Evolutionary conservation across 2,329 filamentous ascomycete genomes (phyloP).

Genomic region (Alternaria infectoria): DNA sequence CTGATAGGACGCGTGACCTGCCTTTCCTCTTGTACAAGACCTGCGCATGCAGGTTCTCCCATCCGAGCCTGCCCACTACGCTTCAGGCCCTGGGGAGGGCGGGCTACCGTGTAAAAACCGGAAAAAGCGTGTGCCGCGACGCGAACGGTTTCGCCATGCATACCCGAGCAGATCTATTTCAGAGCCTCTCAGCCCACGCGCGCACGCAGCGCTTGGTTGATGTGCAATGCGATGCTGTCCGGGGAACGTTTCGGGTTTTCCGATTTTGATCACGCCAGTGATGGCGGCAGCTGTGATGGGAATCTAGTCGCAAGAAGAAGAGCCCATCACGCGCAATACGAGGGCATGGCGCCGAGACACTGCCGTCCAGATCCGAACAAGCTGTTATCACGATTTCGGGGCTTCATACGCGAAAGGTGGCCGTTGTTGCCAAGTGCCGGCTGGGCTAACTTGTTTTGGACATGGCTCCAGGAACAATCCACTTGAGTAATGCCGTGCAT

Average conservation of each 20-base stretch:
- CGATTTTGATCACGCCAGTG: neutral
- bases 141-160: neutral
- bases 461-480: neutral
- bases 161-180: neutral
- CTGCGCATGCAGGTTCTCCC: neutral
- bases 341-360: neutral
- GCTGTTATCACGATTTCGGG: neutral
- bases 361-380: neutral
- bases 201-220: neutral
- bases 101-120: neutral
- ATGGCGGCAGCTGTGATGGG: neutral
- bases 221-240: neutral
- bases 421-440: neutral
- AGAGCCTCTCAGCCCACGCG: neutral
- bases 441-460: neutral
- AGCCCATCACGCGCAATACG: neutral
- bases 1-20: neutral
- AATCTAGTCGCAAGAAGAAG: neutral
- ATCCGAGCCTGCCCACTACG: neutral
- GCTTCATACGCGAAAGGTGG: neutral
- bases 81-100: neutral
- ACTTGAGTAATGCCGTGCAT: conserved; percentile 3
- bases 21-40: neutral
- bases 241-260: neutral
- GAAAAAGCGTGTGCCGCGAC: neutral